Evolutionary conservation across 345 rosid genomes (phyloP), one percentile per base, ranked within the genome.

Genomic region (Eucalyptus regnans): DNA sequence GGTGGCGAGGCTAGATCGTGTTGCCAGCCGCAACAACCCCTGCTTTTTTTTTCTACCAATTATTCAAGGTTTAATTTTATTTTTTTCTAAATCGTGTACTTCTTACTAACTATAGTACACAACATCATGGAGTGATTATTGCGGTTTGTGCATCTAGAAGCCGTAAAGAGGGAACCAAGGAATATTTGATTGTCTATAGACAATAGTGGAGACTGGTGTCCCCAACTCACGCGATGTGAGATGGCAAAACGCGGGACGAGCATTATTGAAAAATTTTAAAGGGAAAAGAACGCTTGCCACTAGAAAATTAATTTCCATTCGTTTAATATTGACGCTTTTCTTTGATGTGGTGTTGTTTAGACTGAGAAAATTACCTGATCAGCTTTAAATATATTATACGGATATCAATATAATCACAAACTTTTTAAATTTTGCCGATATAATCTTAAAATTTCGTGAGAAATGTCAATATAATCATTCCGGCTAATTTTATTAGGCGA

Each of bases 381-480:
- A 23, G 10, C 7, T 15, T 31, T n/a, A 64, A 64, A 64, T 14
- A 3, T 64, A 7, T 64, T 1, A 64, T 4, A 13, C 0, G 0
- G 0, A n/a, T 64, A 31, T 64, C 20, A n/a, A n/a, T 64, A 1
- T 3, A 14, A 0, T n/a, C 3, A 12, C n/a, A 7, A 64, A 4
- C 3, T 4, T 64, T n/a, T 64, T 7, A 14, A 14, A 14, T 64
- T 64, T 64, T 4, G 1, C 8, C 2, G 7, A 64, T 64, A 29
- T 31, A 64, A 0, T n/a, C 10, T 4, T n/a, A n/a, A 8, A 64
- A 7, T 5, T 64, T n/a, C 2, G 1, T 4, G 1, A 22, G 29
- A 56, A 56, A 56, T 56, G 29, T 23, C 29, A 9, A 56, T 56
- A 29, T 22, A 56, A 22, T 23, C 29, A 56, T 56, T 9, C 12